Evolutionary conservation across 768 basidiomycete genomes (phyloP), one percentile per base, ranked within the genome.

Genomic region (Phlebiopsis flavidoalba): DNA sequence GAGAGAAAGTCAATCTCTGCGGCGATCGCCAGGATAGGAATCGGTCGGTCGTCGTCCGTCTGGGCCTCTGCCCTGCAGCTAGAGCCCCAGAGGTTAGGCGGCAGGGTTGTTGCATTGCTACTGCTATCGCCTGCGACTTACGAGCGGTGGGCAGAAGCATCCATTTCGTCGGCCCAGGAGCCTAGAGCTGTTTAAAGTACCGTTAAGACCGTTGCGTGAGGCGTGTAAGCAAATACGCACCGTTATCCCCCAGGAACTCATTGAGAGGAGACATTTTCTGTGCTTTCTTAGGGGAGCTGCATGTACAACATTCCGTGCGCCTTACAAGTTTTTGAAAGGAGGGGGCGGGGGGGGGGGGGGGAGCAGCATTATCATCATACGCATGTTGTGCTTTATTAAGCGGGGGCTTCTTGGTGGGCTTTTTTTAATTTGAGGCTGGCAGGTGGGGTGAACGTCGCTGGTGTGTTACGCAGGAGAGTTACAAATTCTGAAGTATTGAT

Each of bases 131-230:
- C 17, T 3, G 37, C 33, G 43, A 80, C 95, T 78, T 78, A 98
- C 96, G 96, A 70, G 93, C 95, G 67, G 85, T 89, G 26, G 96
- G 96, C 63, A 98, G 82, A 33, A n/a, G 82, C 68, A 65, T 97
- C 95, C 93, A 98, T 95, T 75, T 98, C 97, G 72, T 98, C 97
- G 7, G 97, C 97, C 97, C 97, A 99, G 71, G 93, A 95, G 69
- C 94, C 96, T 56, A 91, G 77, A 57, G 86, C 93, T 94, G 21
- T 8, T 1, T 19, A 55, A 4, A 61, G 14, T 60, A 69, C 57
- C 63, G n/a, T 57, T 35, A 46, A 40, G 6, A 19, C n/a, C 35
- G 52, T 24, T 22, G 33, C 45, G 26, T 31, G 14, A 45, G 43
- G 45, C 10, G 57, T 69, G 67, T 67, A 45, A 60, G 58, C 21